Conservation (phyloP, 108 stramenopile genomes). For the Fragilaria radians region DNA sequence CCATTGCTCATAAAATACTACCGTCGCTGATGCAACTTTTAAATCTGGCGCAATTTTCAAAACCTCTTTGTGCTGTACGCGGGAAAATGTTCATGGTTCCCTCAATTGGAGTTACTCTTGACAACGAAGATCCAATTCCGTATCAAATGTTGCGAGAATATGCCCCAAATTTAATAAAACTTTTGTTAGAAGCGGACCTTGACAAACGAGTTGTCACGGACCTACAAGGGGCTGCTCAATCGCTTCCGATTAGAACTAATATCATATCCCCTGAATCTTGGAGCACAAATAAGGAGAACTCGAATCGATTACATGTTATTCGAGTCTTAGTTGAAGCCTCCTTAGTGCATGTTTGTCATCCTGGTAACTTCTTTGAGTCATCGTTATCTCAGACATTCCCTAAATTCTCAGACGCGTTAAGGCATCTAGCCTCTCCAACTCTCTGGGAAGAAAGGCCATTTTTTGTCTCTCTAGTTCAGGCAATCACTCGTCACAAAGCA, state of each 20-base stretch:
- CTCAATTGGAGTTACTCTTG: conserved; percentile 40
- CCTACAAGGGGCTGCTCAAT: conserved; percentile 44
- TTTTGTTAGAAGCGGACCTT: conserved; percentile 66
- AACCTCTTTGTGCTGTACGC: conserved; percentile 66
- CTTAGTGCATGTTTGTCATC: conserved; percentile 56
- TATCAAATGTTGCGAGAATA: conserved; percentile 52
- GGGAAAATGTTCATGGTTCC: conserved; percentile 57
- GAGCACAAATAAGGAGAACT: conserved; percentile 6
- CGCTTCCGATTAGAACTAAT: conserved; percentile 15
- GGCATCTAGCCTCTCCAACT: conserved; percentile 33
- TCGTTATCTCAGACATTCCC: conserved; percentile 59
- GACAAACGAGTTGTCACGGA: conserved; percentile 58
- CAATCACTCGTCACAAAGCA: conserved; percentile 64
- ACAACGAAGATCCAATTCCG: conserved; percentile 25
- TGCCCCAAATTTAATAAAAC: conserved; percentile 50
- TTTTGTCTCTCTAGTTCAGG: conserved; percentile 57
- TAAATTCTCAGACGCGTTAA: conserved; percentile 54
- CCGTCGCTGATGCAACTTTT: conserved; percentile 77
- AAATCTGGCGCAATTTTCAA: conserved; percentile 69
- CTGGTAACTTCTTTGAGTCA: conserved; percentile 62
- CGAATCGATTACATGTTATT: conserved; percentile 35
- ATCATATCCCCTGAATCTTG: conserved; percentile 13
- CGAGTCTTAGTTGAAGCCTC: conserved; percentile 59
- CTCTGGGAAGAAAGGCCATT: conserved; percentile 60
- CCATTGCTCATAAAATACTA: conserved; percentile 43